These are phyloP conservation scores for Suillus spraguei DNA, from an alignment of 768 basidiomycete species.

Conservation along the genomic window DNA sequence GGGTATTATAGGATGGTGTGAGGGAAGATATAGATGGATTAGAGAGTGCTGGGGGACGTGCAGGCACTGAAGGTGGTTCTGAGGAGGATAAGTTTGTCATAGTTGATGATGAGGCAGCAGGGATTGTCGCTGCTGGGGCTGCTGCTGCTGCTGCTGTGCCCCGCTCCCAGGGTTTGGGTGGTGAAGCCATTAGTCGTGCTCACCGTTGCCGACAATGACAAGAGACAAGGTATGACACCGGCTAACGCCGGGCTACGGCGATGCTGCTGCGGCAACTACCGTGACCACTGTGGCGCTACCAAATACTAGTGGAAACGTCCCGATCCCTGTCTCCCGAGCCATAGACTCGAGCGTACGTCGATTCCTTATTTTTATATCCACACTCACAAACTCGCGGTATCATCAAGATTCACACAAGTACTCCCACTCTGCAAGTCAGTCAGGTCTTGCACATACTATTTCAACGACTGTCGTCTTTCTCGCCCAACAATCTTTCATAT, in stretches of 20 bases:
- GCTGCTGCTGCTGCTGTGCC: slow-evolving; percentile 45
- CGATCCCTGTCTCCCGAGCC: no score
- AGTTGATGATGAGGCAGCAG: slow-evolving; percentile 23
- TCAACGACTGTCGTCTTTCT: no score
- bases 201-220: neutral
- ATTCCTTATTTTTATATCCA: no score
- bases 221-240: neutral
- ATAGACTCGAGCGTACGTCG: no score
- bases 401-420: no score
- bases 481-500: no score
- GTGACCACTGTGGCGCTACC: no score
- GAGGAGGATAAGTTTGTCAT: slow-evolving; percentile 27
- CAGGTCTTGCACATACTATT: no score
- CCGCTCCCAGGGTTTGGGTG: slow-evolving; percentile 91
- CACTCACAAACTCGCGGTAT: no score
- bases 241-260: neutral
- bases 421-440: no score
- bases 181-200: slow-evolving; percentile 57
- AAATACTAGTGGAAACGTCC: no score
- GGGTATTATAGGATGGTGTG: slow-evolving; percentile 43
- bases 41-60: slow-evolving; percentile 59
- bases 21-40: slow-evolving; percentile 38
- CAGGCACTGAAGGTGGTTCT: slow-evolving; percentile 53
- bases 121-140: slow-evolving; percentile 27
- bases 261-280: no score